phyloP scores from a whole-genome alignment of 176 grass and related monocot genomes.

The Zoysia japonica region DNA sequence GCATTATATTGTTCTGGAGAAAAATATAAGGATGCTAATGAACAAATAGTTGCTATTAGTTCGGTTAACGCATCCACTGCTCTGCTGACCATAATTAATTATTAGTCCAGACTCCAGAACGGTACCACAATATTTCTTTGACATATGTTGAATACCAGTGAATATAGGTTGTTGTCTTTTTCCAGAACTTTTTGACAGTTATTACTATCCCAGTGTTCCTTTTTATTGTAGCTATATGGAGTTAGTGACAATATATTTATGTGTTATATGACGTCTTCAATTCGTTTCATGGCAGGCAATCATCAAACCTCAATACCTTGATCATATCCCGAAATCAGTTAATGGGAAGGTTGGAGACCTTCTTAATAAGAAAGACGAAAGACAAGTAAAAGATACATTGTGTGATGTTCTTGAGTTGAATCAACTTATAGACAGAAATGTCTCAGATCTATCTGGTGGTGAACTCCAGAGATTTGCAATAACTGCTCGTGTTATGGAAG shows the following conservation, averaged over 20 bases:
- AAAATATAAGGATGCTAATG: constrained; percentile 24
- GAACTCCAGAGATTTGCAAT: constrained; percentile 89
- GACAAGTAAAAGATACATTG: constrained; percentile 50
- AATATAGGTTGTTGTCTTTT: neutral
- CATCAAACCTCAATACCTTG: constrained; percentile 73
- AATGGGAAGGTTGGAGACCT: constrained; percentile 70
- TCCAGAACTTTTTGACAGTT: neutral
- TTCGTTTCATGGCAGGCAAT: constrained; percentile 43
- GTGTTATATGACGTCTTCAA: neutral
- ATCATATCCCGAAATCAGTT: constrained; percentile 72
- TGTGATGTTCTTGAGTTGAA: constrained; percentile 67
- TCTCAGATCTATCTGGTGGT: constrained; percentile 74
- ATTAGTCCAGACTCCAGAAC: neutral
- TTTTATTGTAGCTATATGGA: neutral
- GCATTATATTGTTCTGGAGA: neutral
- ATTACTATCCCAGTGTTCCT: neutral
- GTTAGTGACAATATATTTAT: neutral
- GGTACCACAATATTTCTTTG: neutral
- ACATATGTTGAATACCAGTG: neutral
- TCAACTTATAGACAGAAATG: constrained; percentile 64
- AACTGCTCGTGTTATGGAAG: constrained; percentile 59
- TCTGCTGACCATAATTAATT: constrained; percentile 9
- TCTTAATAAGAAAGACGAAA: constrained; percentile 57
- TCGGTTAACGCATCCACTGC: neutral
- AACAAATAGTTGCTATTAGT: neutral